Percentiles rank a stretch among this genome's conserved stretches.
phyloP scores from a whole-genome alignment of 768 basidiomycete species.

The Boletus bicolor region DNA sequence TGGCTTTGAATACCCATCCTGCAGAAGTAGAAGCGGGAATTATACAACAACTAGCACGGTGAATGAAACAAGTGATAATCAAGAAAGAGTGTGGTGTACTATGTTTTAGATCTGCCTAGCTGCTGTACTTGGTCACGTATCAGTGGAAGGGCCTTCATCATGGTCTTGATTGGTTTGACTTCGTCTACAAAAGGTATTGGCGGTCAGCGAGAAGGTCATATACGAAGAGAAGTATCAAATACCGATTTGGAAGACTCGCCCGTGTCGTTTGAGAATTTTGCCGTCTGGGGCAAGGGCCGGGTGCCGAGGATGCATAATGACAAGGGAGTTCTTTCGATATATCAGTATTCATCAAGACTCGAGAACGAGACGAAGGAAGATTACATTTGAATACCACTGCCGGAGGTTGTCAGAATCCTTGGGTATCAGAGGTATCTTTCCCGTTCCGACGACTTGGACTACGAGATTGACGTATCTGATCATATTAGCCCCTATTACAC shows the following conservation, averaged over 20 bases:
- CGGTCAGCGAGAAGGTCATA: neutral
- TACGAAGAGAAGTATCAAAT: slow-evolving; percentile 14
- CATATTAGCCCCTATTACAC: slow-evolving; percentile 43
- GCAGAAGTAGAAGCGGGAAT: slow-evolving; percentile 3
- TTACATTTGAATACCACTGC: slow-evolving; percentile 72
- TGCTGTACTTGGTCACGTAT: slow-evolving; percentile 56
- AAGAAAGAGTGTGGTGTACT: slow-evolving; percentile 1
- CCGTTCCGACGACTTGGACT: slow-evolving; percentile 74
- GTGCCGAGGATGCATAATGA: slow-evolving; percentile 67
- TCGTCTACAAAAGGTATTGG: slow-evolving; percentile 45
- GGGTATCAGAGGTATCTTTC: slow-evolving; percentile 52
- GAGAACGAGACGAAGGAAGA: slow-evolving; percentile 8
- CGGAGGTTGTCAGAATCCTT: slow-evolving; percentile 54
- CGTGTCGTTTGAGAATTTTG: slow-evolving; percentile 56
- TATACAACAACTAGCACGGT: slow-evolving; percentile 5
- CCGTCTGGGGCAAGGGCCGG: slow-evolving; percentile 41
- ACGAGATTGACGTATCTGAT: slow-evolving; percentile 66
- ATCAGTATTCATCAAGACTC: slow-evolving; percentile 4
- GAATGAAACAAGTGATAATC: neutral
- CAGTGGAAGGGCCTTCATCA: slow-evolving; percentile 60
- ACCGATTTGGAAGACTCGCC: slow-evolving; percentile 64
- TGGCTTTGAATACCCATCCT: slow-evolving; percentile 34
- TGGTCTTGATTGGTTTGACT: slow-evolving; percentile 70
- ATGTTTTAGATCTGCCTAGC: slow-evolving; percentile 14
- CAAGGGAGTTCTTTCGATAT: slow-evolving; percentile 60